Percentiles rank a stretch among this genome's conserved stretches.
These are phyloP conservation scores for Triticum turgidum DNA, from an alignment of 176 grass and related monocot genomes.

Conservation along the genomic window DNA sequence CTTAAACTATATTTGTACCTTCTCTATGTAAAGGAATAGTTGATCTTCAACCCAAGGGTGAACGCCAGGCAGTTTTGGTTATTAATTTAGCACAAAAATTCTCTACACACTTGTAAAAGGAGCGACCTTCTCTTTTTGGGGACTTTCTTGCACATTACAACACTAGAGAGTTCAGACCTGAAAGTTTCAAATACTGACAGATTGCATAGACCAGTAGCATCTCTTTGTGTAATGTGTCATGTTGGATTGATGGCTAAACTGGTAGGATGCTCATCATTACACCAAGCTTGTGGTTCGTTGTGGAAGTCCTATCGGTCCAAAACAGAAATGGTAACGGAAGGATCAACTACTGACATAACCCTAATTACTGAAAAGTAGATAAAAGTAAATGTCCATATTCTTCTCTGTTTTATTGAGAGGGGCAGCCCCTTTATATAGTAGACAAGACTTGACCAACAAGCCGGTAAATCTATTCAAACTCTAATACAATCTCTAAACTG, in stretches of 20 bases:
- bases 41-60: neutral
- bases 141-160: neutral
- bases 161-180: neutral
- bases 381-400: too few species aligned
- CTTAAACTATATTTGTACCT: neutral
- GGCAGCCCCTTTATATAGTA: too few species aligned
- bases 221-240: neutral
- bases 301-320: neutral
- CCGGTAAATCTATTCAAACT: too few species aligned
- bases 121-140: neutral
- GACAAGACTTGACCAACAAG: too few species aligned
- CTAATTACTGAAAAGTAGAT: too few species aligned
- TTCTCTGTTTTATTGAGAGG: too few species aligned
- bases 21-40: neutral
- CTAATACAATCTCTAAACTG: too few species aligned
- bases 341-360: too few species aligned
- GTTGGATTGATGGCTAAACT: neutral
- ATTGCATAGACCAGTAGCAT: neutral
- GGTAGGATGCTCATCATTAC: neutral
- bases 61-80: neutral
- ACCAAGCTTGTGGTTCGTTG: neutral
- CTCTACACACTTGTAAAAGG: neutral
- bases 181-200: too few species aligned
- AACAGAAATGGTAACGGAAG: neutral
- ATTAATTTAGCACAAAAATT: neutral